Percentiles rank a stretch among this genome's conserved stretches.
Evolutionary conservation across 192 early-diverging fungal genomes (phyloP).

Genomic region (Backusella sp.): DNA sequence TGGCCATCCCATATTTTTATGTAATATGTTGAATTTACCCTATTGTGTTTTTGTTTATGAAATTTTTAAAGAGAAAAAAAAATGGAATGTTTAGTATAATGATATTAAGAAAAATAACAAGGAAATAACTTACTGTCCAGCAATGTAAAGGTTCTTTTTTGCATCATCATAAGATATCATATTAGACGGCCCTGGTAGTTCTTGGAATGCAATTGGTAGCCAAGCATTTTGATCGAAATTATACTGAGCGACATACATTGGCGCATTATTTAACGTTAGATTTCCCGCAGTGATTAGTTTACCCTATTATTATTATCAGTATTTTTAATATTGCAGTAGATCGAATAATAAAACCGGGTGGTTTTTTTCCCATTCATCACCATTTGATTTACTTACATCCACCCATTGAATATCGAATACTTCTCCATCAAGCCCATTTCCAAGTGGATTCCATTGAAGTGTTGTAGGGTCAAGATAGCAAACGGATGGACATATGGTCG

Average conservation of each 20-base stretch:
- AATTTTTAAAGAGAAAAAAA: not conserved
- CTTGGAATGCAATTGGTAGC: not conserved
- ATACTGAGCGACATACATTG: slow-evolving; percentile 17
- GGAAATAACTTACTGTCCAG: slow-evolving; percentile 35
- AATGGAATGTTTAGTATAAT: not conserved
- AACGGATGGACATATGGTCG: slow-evolving; percentile 24
- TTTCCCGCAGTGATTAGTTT: slow-evolving; percentile 25
- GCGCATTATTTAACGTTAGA: slow-evolving; percentile 17
- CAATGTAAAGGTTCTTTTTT: slow-evolving; percentile 28
- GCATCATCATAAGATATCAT: slow-evolving; percentile 17
- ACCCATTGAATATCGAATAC: slow-evolving; percentile 34
- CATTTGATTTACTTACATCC: slow-evolving; percentile 12
- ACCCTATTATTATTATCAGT: not conserved
- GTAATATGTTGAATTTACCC: slow-evolving; percentile 8
- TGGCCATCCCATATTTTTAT: slow-evolving; percentile 21
- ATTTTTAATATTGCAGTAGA: not conserved
- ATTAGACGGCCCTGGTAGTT: slow-evolving; percentile 11
- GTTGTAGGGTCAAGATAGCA: slow-evolving; percentile 31
- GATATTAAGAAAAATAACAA: not conserved
- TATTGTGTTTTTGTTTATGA: not conserved
- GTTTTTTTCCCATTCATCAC: not conserved
- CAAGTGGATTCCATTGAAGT: slow-evolving; percentile 35
- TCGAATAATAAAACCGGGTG: not conserved
- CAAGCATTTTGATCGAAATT: slow-evolving; percentile 15
- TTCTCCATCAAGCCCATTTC: slow-evolving; percentile 31